Evolutionary conservation across 116 monocot genomes (phyloP).

Genomic region (Cymodocea nodosa): DNA sequence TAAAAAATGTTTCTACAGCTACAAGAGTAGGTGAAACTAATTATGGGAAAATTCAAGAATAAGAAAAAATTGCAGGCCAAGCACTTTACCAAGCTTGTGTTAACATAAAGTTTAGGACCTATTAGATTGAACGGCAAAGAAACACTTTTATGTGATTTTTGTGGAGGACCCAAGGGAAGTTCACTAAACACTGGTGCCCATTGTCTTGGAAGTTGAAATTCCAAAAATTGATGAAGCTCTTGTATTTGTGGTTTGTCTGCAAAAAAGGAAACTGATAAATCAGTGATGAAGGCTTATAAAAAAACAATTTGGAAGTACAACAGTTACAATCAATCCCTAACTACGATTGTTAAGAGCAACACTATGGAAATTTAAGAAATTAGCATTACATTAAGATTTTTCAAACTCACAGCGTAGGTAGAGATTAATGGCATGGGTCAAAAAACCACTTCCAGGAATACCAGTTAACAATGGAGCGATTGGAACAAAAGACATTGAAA

Average conservation of each 20-base stretch:
- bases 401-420: conserved; percentile 84
- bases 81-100: conserved; percentile 65
- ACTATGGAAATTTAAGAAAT: too few relatives aligned
- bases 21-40: too few relatives aligned
- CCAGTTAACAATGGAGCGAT: conserved; percentile 93
- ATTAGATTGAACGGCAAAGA: conserved; percentile 63
- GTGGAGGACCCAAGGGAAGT: conserved; percentile 85
- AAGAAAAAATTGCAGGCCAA: background rate
- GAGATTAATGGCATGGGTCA: conserved; percentile 93
- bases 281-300: background rate
- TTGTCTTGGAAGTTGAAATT: conserved; percentile 91
- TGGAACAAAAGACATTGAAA: conserved; percentile 81
- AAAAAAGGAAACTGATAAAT: background rate
- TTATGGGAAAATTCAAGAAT: too few relatives aligned
- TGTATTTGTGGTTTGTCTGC: conserved; percentile 83
- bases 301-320: background rate
- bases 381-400: background rate
- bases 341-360: too few relatives aligned
- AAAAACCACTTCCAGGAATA: conserved; percentile 88
- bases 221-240: conserved; percentile 81
- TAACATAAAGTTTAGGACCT: conserved; percentile 84
- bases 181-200: conserved; percentile 95
- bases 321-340: background rate
- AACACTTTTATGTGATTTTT: conserved; percentile 39
- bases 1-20: too few relatives aligned